Percentiles rank a stretch among this genome's conserved stretches.
These are phyloP conservation scores for Beta corolliflora DNA, from an alignment of 179 eudicot species.

Conservation along the genomic window DNA sequence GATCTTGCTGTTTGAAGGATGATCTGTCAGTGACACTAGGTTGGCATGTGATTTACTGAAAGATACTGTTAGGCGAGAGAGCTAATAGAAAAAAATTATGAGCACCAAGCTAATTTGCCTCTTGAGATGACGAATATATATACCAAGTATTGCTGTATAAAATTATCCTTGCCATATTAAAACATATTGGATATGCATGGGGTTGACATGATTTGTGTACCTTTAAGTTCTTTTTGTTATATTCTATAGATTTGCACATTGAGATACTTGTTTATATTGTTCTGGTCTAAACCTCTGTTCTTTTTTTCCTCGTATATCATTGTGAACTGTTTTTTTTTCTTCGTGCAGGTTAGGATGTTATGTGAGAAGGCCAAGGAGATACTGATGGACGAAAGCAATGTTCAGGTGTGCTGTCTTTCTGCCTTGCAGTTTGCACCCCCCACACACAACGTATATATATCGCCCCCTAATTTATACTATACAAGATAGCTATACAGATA, in stretches of 20 bases:
- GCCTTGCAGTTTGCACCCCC: background rate
- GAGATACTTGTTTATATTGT: background rate
- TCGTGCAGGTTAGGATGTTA: slow-evolving; percentile 61
- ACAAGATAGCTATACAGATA: background rate
- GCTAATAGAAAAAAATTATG: background rate
- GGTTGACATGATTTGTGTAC: background rate
- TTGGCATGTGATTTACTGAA: background rate
- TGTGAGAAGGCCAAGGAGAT: slow-evolving; percentile 91
- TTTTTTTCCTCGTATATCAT: slow-evolving; percentile 2
- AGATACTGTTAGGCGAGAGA: background rate
- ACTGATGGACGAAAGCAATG: slow-evolving; percentile 88
- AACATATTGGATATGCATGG: background rate
- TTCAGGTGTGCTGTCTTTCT: slow-evolving; percentile 57
- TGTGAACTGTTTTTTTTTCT: background rate
- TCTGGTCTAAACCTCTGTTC: background rate
- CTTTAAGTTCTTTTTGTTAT: background rate
- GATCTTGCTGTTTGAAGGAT: no score
- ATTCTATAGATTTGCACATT: background rate
- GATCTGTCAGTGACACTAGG: background rate
- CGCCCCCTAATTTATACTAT: background rate
- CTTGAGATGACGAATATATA: no score
- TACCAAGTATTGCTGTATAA: no score
- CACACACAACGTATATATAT: background rate
- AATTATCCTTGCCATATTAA: background rate
- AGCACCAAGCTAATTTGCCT: no score